Evolutionary conservation across 208 protist species (phyloP), one percentile per base, ranked within the genome.

Genomic region (Crithidia bombi): DNA sequence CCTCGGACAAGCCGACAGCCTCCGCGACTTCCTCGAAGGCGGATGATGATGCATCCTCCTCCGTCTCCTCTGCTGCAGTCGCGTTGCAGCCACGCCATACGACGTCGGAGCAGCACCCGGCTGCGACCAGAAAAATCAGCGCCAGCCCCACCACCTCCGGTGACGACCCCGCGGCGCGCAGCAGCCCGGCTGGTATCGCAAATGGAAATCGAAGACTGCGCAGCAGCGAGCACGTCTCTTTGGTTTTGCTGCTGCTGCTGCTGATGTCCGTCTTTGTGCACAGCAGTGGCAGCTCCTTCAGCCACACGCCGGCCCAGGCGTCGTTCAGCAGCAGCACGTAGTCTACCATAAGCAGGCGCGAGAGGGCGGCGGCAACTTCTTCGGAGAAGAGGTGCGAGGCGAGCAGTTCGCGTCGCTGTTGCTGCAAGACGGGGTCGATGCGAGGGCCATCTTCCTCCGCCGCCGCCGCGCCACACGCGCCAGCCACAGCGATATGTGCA

Each of bases 291-390:
- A 75, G 26, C 6, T 62, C 35, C 2, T n/a, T 23, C 51, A 82
- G 41, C 73, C 87, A 87, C 73, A 93, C 68, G 19, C 73, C 55
- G 10, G 50, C 50, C 80, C 79, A 83, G 54, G 68, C 73, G 38
- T 41, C 33, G 35, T 58, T 55, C 26, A 58, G 41, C 23, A 88
- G 41, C 15, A 81, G 39, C 26, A 33, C 25, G 46, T 80, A 47
- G 49, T 94, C 85, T 12, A 86, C 72, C 14, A 89, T 44, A 11
- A 90, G 78, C 35, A 94, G 78, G 17, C 79, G 80, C 26, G 82
- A 80, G 19, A 91, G 73, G 36, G 73, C 63, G n/a, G 74, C 79
- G 17, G 83, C 64, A 10, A 73, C 78, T 19, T 87, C 75, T 6
- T 70, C 56, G 32, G 81, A 81, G 47, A 94, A 85, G 23, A 90